Evolutionary conservation across 345 rosid genomes (phyloP), one percentile per base, ranked within the genome.

Genomic region (Camelina hispida): DNA sequence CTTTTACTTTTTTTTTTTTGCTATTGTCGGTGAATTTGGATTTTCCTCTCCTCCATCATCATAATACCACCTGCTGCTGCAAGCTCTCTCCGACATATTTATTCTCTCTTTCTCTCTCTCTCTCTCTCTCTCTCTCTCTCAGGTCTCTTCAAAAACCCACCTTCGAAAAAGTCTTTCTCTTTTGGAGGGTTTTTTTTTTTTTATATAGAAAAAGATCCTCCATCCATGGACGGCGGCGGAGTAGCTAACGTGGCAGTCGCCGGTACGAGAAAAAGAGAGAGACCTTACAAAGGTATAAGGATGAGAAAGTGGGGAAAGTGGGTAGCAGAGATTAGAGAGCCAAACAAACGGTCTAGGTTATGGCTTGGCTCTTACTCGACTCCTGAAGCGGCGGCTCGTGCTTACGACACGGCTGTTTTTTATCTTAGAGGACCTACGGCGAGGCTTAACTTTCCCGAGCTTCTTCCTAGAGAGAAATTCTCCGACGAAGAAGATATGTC

Each of bases 271-370:
- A 83, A 84, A 67, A 73, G 81, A 77, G 92, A 85, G 62, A 82
- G 88, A 72, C 86, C 81, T 2, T 95, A 85, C 79, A 95, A 95
- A 75, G 99, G 99, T 57, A 95, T 95, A 75, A 88, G 99, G 93
- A 95, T 95, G 99, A 85, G 99, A 80, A 95, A 95, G 88, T 95
- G 99, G 99, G 99, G 99, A 0, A 95, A 95, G 77, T 95, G 99
- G 99, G 99, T 95, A 20, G 99, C 99, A 3, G 99, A 95, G 94
- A 91, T 95, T 55, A 78, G 99, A 37, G 99, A 95, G 79, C 99
- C 99, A 0, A 95, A 95, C 71, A 95, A 95, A 51, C 83, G 99
- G 6, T 95, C 99, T 0, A 82, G 99, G 87, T 80, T 95, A 73
- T 95, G 99, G 99, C 89, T 95, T 0, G 99, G 99, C 35, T 95